Base-by-base conservation (phyloP, 306 rosid genomes). In the Casuarina equisetifolia region DNA sequence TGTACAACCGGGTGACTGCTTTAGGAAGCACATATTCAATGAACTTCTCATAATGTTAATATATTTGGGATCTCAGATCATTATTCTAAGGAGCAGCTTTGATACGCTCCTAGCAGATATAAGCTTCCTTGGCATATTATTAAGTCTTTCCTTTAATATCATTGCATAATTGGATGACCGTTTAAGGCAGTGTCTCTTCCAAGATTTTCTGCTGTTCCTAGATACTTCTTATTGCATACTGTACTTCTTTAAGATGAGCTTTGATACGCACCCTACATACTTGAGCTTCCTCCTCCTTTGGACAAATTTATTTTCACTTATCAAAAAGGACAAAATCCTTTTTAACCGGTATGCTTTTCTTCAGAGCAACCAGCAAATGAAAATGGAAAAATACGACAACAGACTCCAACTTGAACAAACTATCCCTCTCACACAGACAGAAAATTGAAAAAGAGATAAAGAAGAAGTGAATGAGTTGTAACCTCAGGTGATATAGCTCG, bases 401-500 rank as follows among this genome's bases (percentile, higher is more conserved):
- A 32, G 44, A 42, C 49, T 67, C 71, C 50, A 67, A n/a, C 10
- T 70, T 5, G 44, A 1, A 39, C 43, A 62, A 36, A 59, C 6
- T 62, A 44, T 63, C 54, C 44, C 36, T 64, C 53, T 61, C 48
- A 71, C 38, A 8, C 43, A 19, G 25, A 50, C 59, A 4, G 42
- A 44, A 69, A 70, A 1, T 50, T 45, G 25, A 38, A 25, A 74
- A 74, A 16, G 9, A 19, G 11, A 4, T 10, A 7, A 32, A 36
- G 1, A 55, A 9, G 39, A 48, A 69, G 48, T 43, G 39, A 74
- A 57, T 1, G 61, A 39, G 46, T 36, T 59, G 40, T 74, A 35
- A 95, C 99, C 97, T 95, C 99, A 0, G 99, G 99, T 71, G 99
- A 85, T 86, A 95, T 85, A 59, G 97, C 91, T 54, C 93, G 91